phyloP scores from a whole-genome alignment of 345 rosid species.

The Populus alba region DNA sequence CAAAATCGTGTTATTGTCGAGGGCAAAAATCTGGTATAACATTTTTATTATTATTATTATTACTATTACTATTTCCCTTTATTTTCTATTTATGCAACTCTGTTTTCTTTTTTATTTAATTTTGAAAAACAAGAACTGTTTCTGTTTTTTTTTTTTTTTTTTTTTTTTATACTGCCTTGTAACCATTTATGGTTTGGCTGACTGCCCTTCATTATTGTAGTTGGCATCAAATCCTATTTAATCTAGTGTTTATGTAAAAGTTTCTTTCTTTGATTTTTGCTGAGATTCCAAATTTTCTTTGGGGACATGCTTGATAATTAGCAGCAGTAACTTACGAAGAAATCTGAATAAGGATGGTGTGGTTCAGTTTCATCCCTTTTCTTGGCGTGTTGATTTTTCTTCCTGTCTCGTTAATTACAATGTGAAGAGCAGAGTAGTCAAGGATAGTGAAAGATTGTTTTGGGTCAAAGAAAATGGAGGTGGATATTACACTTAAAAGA shows the following conservation, averaged over 20 bases:
- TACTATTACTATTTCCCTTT: not conserved
- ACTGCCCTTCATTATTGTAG: not conserved
- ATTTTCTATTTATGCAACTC: not conserved
- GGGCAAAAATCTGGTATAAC: constrained; percentile 78
- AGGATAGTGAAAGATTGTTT: not conserved
- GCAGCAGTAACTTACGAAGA: no score
- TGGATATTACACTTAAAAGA: not conserved
- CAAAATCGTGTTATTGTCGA: constrained; percentile 88
- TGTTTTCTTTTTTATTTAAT: not conserved
- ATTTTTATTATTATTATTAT: not conserved
- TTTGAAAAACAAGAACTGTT: not conserved
- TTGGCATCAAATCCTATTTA: not conserved
- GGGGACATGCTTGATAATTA: no score
- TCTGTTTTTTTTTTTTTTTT: no score
- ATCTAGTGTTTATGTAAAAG: not conserved
- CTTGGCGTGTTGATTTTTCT: no score
- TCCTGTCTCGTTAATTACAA: no score
- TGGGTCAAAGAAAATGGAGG: not conserved
- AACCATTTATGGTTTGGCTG: not conserved
- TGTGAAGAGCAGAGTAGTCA: not conserved
- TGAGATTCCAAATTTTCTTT: no score
- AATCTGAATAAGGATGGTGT: no score
- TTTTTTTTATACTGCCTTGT: not conserved
- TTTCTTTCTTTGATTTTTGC: no score
- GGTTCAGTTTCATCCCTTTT: no score